Conservation (phyloP, 2,329 filamentous ascomycete species). For the Cadophora gregata region DNA sequence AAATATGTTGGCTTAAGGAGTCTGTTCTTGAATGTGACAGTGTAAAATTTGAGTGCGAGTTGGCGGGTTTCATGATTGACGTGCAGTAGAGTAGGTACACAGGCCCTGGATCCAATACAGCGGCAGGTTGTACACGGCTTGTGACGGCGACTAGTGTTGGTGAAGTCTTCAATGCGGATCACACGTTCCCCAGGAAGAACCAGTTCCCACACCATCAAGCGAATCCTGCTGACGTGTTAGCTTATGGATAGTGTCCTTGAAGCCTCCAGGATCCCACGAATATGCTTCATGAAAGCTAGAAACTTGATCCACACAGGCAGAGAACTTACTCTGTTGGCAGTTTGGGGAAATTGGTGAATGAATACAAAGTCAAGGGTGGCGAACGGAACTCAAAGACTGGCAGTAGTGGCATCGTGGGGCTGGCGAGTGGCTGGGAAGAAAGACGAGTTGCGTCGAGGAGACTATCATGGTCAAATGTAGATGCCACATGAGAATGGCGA, state of each 20-base stretch:
- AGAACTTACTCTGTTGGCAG: conserved; percentile 3
- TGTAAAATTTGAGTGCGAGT: neutral
- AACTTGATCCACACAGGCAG: neutral
- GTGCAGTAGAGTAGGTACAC: conserved; percentile 1
- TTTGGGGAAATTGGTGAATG: neutral
- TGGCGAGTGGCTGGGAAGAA: neutral
- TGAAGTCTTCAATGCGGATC: neutral
- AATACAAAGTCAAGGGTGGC: no score
- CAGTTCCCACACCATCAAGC: conserved; percentile 9
- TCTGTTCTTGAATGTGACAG: conserved; percentile 1
- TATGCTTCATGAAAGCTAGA: neutral
- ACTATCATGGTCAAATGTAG: neutral
- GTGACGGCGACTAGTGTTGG: neutral
- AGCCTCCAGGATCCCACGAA: neutral
- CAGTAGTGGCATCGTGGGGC: neutral
- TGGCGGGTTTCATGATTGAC: conserved; percentile 1
- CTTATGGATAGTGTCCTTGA: neutral
- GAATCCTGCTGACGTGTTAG: neutral
- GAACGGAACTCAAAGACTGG: neutral
- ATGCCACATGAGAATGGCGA: no score
- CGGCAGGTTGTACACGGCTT: neutral
- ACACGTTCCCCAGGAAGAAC: neutral
- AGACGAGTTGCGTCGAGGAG: neutral
- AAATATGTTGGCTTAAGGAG: conserved; percentile 11
- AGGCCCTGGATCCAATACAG: conserved; percentile 4